Base-by-base conservation (phyloP, 257 asterid species). In the Solanum peruvianum region DNA sequence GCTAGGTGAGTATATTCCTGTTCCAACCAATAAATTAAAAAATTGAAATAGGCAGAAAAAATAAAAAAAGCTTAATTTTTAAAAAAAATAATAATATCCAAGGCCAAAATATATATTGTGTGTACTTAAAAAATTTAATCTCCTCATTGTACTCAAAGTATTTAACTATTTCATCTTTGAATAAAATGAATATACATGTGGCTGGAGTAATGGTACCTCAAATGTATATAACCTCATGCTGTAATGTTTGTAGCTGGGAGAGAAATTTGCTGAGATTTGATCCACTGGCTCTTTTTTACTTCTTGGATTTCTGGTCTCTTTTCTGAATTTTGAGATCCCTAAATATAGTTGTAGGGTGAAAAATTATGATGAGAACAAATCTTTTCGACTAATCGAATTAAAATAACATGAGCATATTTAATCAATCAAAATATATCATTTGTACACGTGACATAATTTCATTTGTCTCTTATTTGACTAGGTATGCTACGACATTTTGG, bases 121-220 rank as follows among this genome's bases (percentile, higher is more conserved):
- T 6, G 1, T 66, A 11, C 18, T 66, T 66, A 25, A 66, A 18
- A 5, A 64, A 25, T 66, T 66, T 66, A 66, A 66, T n/a, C 18
- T 20, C 10, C 4, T 25, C 7, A 5, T 25, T 66, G 0, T n/a
- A 25, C 1, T 0, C 4, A 13, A 66, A 9, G 1, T 66, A 1
- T 5, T 66, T 14, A 20, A 25, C 12, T 66, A 25, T 29, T 25
- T 12, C 9, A 11, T 25, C 18, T 11, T 4, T 23, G 20, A 14
- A 66, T 66, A 66, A 66, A 66, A 12, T 11, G 20, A 6, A 25
- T 66, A 66, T 66, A 25, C 35, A n/a, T 66, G 35, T 66, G 4
- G 20, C 4, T 11, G 9, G 20, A 25, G 35, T 25, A 66, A 12
- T 25, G 33, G 9, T 66, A 66, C 35, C 72, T 66, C 72, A 66